Evolutionary conservation across 2,329 filamentous ascomycete species (phyloP).

Genomic region (Dryadomyces quercus-mongolicae): DNA sequence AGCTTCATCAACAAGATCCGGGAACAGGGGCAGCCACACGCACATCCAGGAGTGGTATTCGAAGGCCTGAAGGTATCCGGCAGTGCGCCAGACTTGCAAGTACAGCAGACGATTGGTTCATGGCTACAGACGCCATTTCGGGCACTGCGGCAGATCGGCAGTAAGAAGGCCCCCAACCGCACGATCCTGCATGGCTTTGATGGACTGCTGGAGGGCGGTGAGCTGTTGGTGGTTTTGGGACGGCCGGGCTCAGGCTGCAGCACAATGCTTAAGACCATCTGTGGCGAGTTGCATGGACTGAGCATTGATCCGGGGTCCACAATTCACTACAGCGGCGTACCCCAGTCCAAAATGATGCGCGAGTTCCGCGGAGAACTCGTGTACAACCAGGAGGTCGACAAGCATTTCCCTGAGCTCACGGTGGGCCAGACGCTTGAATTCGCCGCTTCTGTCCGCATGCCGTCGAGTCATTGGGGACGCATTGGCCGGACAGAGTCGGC

Average conservation of each 20-base stretch:
- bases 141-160: slow-evolving; percentile 35
- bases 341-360: slow-evolving; percentile 38
- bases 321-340: slow-evolving; percentile 53
- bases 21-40: slow-evolving; percentile 40
- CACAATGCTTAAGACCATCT: slow-evolving; percentile 45
- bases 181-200: slow-evolving; percentile 54
- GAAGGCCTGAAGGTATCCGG: slow-evolving; percentile 56
- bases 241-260: slow-evolving; percentile 47
- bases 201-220: slow-evolving; percentile 39
- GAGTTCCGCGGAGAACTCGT: slow-evolving; percentile 55
- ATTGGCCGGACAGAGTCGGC: slow-evolving; percentile 29
- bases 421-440: slow-evolving; percentile 57
- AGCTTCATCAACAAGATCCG: slow-evolving; percentile 39
- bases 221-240: slow-evolving; percentile 45
- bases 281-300: slow-evolving; percentile 47
- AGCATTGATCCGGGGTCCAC: slow-evolving; percentile 33
- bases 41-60: slow-evolving; percentile 54
- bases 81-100: slow-evolving; percentile 55
- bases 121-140: slow-evolving; percentile 35
- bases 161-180: slow-evolving; percentile 49
- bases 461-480: slow-evolving; percentile 45
- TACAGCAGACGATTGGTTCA: slow-evolving; percentile 54
- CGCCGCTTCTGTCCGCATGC: slow-evolving; percentile 30
- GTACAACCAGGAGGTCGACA: slow-evolving; percentile 61
- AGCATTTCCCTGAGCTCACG: slow-evolving; percentile 58